Percentiles rank a stretch among this genome's conserved stretches.
Evolutionary conservation across 345 rosid genomes (phyloP).

Genomic region (Citrus hindsii): DNA sequence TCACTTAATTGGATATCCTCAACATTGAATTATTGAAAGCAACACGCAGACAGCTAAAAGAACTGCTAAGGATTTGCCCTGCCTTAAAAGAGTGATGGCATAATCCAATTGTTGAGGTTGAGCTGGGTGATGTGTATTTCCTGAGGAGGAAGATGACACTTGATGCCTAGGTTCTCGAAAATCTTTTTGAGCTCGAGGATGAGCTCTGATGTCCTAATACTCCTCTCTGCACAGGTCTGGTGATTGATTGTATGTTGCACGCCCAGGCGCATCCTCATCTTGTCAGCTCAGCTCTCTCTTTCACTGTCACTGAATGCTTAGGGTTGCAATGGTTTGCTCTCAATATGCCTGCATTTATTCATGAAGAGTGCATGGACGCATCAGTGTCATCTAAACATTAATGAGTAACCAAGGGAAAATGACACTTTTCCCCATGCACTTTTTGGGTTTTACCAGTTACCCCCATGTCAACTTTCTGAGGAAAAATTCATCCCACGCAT

Average conservation of each 20-base stretch:
- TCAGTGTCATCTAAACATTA: too few species aligned
- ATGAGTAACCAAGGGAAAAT: too few species aligned
- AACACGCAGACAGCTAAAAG: too few species aligned
- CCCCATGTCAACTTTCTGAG: too few species aligned
- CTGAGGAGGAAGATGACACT: slow-evolving; percentile 49
- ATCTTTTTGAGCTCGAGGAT: slow-evolving; percentile 47
- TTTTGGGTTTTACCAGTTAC: too few species aligned
- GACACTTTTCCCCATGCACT: too few species aligned
- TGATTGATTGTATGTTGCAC: slow-evolving; percentile 60
- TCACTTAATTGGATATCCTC: too few species aligned
- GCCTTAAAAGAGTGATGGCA: neutral
- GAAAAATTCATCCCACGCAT: too few species aligned
- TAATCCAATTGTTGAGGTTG: neutral
- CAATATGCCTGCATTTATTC: slow-evolving; percentile 33
- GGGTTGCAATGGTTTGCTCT: slow-evolving; percentile 57
- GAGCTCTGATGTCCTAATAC: slow-evolving; percentile 38
- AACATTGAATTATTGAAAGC: too few species aligned
- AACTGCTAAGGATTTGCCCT: too few species aligned
- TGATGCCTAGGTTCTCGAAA: slow-evolving; percentile 46
- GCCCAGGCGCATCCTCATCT: slow-evolving; percentile 35
- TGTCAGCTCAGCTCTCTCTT: slow-evolving; percentile 49
- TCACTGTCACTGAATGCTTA: slow-evolving; percentile 37
- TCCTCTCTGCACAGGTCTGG: slow-evolving; percentile 57
- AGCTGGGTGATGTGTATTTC: slow-evolving; percentile 36
- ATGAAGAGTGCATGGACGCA: too few species aligned